Percentiles rank a stretch among this genome's conserved stretches.
Conservation (phyloP, 169 alveolate species). For the Plasmodium chabaudi region DNA sequence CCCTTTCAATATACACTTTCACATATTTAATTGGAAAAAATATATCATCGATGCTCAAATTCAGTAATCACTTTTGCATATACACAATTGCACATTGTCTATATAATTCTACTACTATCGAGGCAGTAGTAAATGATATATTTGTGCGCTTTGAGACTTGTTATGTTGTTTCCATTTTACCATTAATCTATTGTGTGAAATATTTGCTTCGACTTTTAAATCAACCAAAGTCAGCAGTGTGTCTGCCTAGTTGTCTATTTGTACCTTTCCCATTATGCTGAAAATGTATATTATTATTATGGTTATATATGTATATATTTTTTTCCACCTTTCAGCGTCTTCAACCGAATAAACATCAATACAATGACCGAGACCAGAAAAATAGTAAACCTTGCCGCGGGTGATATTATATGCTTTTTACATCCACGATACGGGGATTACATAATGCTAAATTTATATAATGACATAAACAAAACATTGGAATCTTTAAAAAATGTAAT, state of each 20-base stretch:
- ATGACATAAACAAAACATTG: conserved; percentile 84
- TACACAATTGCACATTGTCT: neutral
- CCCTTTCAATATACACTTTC: conserved; percentile 79
- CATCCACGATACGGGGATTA: conserved; percentile 89
- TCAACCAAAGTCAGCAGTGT: too few relatives aligned
- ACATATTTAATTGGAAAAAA: conserved; percentile 83
- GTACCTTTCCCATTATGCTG: neutral
- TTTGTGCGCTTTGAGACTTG: too few relatives aligned
- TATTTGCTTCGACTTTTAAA: too few relatives aligned
- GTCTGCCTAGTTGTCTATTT: neutral
- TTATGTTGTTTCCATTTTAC: too few relatives aligned
- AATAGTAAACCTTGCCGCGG: conserved; percentile 67
- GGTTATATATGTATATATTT: too few relatives aligned
- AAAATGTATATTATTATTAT: too few relatives aligned
- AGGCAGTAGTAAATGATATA: neutral
- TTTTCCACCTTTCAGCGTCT: conserved; percentile 24
- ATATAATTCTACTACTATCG: neutral
- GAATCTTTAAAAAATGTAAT: conserved; percentile 78
- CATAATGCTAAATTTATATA: conserved; percentile 83
- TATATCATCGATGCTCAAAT: conserved; percentile 87
- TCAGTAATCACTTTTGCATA: conserved; percentile 43
- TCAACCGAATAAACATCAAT: conserved; percentile 59
- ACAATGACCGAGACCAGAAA: conserved; percentile 74
- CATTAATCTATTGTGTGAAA: too few relatives aligned
- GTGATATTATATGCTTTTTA: conserved; percentile 85